Evolutionary conservation across 208 protist genomes (phyloP).

Genomic region (Jaenimonas drosophilae): DNA sequence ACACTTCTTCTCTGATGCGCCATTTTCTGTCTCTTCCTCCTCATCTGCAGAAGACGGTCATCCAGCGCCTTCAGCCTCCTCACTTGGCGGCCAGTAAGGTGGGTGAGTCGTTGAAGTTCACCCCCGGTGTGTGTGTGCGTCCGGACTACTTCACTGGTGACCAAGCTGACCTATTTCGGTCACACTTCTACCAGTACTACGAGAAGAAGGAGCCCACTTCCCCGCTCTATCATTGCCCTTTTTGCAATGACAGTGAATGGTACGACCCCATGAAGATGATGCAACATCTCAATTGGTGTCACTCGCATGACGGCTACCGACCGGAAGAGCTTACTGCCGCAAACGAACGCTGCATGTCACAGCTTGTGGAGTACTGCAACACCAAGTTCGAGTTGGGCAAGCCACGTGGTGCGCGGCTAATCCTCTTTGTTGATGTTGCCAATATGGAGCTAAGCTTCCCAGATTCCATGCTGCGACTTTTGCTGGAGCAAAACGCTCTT

Average conservation of each 20-base stretch:
- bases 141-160: slow-evolving; percentile 13
- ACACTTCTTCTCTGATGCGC: no score
- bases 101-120: no score
- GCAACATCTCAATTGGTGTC: slow-evolving; percentile 49
- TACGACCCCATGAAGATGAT: slow-evolving; percentile 34
- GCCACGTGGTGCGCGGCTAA: slow-evolving; percentile 15
- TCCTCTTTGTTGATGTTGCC: slow-evolving; percentile 61
- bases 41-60: no score
- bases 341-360: slow-evolving; percentile 30
- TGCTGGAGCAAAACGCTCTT: slow-evolving; percentile 6
- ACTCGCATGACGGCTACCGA: slow-evolving; percentile 31
- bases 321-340: slow-evolving; percentile 29
- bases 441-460: slow-evolving; percentile 48
- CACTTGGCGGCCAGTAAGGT: no score
- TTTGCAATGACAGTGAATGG: slow-evolving; percentile 15
- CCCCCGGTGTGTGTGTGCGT: slow-evolving; percentile 9
- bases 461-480: slow-evolving; percentile 23
- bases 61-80: no score
- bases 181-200: slow-evolving; percentile 15
- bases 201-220: slow-evolving; percentile 10
- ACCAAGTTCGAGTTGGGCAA: not conserved
- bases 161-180: slow-evolving; percentile 6
- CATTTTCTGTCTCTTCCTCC: not conserved
- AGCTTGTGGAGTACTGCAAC: slow-evolving; percentile 12
- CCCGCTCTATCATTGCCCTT: slow-evolving; percentile 24